phyloP scores from a whole-genome alignment of 169 alveolate genomes.

The Besnoitia besnoiti region DNA sequence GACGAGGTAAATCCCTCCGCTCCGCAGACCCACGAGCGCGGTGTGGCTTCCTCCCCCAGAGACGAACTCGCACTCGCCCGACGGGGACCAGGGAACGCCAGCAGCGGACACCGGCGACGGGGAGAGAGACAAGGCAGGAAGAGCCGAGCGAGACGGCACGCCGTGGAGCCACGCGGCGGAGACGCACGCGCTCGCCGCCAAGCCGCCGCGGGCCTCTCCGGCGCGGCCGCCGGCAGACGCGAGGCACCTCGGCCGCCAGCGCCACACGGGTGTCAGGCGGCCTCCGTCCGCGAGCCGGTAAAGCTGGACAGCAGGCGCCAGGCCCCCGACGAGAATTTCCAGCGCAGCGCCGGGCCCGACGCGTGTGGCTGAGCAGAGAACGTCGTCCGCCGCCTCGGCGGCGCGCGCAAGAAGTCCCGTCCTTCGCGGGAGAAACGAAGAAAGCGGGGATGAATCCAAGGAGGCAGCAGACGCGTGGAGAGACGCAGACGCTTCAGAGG shows the following conservation, averaged over 20 bases:
- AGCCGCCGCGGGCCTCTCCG: not conserved
- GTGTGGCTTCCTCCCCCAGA: too few relatives aligned
- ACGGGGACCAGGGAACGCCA: not conserved
- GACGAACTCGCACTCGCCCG: too few relatives aligned
- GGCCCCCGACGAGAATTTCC: conserved; percentile 11
- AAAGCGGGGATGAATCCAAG: too few relatives aligned
- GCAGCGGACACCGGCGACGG: not conserved
- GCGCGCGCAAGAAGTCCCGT: not conserved
- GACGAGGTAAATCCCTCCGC: not conserved
- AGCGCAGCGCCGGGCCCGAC: not conserved
- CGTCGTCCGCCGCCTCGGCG: not conserved
- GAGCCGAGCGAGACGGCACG: not conserved
- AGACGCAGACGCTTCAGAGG: too few relatives aligned
- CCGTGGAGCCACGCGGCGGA: not conserved
- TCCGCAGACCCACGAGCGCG: not conserved
- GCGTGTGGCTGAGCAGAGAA: not conserved
- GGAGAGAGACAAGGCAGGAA: not conserved
- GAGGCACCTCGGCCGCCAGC: not conserved
- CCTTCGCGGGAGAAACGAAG: not conserved
- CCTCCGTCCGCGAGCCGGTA: not conserved
- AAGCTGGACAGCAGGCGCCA: not conserved
- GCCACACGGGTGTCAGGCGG: not conserved
- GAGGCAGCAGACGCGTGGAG: too few relatives aligned
- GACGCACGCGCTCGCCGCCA: not conserved
- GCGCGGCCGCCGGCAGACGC: not conserved